Evolutionary conservation across 2,329 filamentous ascomycete species (phyloP), one percentile per base, ranked within the genome.

Genomic region (Blumeria hordei): DNA sequence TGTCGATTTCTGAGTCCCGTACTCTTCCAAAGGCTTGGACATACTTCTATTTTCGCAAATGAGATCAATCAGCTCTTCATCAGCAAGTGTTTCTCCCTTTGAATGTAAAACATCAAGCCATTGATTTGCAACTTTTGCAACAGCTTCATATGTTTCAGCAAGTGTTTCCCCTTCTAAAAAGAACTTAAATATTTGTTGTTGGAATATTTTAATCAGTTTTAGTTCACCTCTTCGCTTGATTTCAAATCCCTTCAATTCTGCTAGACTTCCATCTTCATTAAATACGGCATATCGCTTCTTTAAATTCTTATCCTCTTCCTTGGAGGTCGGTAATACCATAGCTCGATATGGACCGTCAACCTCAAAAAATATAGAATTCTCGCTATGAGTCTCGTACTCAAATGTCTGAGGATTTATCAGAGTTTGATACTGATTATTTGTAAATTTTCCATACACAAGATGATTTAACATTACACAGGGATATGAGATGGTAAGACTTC

Each of bases 21-120:
- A 99, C 68, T 99, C 93, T 61, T 95, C 90, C 1, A 99, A 72
- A 0, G 92, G 93, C 70, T 98, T 98, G 16, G 81, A 77, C 92
- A 99, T 98, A 71, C 80, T 96, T 71, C 93, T 83, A 70, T 99
- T 99, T 68, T 99, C 92, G 53, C 88, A 95, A 79, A 99, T 98
- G n/a, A 99, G 81, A 63, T 98, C 90, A 68, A 98, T 96, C 43
- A 99, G 76, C 65, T 98, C 92, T 66, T 96, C 90, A 61, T 99
- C 90, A 0, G 90, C 88, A 12, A 99, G 72, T 0, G 88, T 96
- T 3, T 82, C 76, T 14, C 93, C 92, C 60, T 86, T 88, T 62
- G 79, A 85, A 64, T 96, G 78, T 35, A 99, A 71, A 2, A 99
- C 92, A 67, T 99, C 93, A 4, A 99, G 73, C 92, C 92, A 99